Base-by-base conservation (phyloP, 1,139 yeast species). In the Blastobotrys aristatus region DNA sequence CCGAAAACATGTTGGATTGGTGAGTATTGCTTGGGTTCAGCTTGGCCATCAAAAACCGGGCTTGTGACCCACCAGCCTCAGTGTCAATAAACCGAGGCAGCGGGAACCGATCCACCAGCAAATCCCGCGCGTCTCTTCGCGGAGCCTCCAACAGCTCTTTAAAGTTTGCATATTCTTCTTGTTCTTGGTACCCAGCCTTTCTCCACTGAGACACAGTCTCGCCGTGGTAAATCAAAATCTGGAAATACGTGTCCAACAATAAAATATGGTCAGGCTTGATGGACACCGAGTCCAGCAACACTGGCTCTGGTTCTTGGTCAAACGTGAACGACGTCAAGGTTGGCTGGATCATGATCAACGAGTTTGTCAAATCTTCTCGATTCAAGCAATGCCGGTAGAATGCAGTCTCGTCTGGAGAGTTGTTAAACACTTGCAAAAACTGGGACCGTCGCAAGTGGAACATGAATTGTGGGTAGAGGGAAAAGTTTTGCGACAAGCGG, bases 351-450 rank as follows among this genome's bases (percentile, higher is more conserved):
- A 90, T 90, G 55, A 89, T 85, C 64, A 90, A 74, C n/a, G 97
- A 86, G 68, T 90, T 92, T 55, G 84, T 83, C 47, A 92, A 84
- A 65, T 92, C 97, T 66, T 92, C 97, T 55, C 90, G 82, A 62
- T 88, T 78, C 64, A 92, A 78, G 34, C 89, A 87, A 67, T 92
- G 97, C 66, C 97, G 82, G 71, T 90, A 90, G 68, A 89, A 92
- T 33, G 97, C 97, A 46, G 98, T 90, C 74, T 92, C 98, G 73
- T 92, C 98, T 1, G 98, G 98, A 17, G 97, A 90, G 69, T 92
- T 90, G 70, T 92, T 92, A 74, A 92, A 92, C 47, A 90, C 97
- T 67, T 90, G 96, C 66, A 92, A 75, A 69, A 92, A 92, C 70
- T 90, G 97, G 1, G 97, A 88, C 70, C 98, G 83, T 73, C 98